Conservation (phyloP, 2,329 filamentous ascomycete species). For the Chrysoporthe deuterocubensis region DNA sequence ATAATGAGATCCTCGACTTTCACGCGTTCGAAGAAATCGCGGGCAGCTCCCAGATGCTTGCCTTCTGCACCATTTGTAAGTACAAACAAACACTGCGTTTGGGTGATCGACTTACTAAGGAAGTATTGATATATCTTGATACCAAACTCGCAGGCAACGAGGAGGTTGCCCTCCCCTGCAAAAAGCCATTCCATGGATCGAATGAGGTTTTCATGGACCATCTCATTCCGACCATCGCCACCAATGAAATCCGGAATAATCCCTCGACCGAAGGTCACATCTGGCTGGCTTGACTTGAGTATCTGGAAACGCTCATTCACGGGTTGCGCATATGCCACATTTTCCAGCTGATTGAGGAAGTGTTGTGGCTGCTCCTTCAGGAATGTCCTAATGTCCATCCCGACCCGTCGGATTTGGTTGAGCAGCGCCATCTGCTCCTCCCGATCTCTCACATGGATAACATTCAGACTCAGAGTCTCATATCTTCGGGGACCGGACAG, state of each 20-base stretch:
- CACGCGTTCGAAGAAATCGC: constrained; percentile 56
- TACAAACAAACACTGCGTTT: constrained; percentile 28
- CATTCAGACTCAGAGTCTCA: constrained; percentile 73
- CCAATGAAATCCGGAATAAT: constrained; percentile 75
- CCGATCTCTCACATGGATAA: constrained; percentile 72
- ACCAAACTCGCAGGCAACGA: constrained; percentile 49
- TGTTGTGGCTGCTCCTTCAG: constrained; percentile 68
- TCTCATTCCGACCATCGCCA: constrained; percentile 50
- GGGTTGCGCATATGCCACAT: constrained; percentile 39
- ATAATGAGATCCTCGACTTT: constrained; percentile 53
- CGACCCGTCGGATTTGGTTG: constrained; percentile 73
- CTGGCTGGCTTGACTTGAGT: constrained; percentile 51
- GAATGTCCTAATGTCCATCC: constrained; percentile 73
- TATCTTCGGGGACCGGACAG: constrained; percentile 68
- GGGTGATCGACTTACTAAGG: constrained; percentile 66
- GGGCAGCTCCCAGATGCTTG: constrained; percentile 58
- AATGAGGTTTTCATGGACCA: constrained; percentile 63
- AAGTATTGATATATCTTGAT: constrained; percentile 81
- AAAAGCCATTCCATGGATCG: constrained; percentile 84
- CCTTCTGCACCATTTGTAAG: constrained; percentile 44
- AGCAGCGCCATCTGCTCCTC: constrained; percentile 71
- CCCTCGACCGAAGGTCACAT: constrained; percentile 63
- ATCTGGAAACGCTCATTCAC: constrained; percentile 54
- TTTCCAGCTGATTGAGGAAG: constrained; percentile 53
- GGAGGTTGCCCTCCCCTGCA: constrained; percentile 60